phyloP scores from a whole-genome alignment of 495 filamentous ascomycete species.

The Podospora pseudocomata region DNA sequence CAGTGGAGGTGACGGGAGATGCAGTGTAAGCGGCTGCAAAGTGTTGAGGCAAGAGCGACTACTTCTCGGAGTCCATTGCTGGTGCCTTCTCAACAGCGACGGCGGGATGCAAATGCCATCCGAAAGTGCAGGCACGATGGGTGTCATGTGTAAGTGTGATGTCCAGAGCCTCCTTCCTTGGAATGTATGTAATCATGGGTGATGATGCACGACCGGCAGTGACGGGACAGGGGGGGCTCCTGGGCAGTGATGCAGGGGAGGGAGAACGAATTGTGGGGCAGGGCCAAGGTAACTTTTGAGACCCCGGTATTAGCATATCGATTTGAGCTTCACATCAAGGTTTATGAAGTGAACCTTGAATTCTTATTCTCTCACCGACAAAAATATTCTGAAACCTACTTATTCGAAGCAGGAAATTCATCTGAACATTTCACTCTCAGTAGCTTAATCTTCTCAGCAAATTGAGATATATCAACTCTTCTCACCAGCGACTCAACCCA shows the following conservation, averaged over 20 bases:
- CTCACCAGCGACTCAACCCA: no score
- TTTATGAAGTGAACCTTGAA: not conserved
- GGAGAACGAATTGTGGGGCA: not conserved
- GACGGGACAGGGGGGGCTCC: not conserved
- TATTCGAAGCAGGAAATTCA: conserved; percentile 52
- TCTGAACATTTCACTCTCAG: no score
- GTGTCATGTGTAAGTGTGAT: not conserved
- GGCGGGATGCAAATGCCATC: not conserved
- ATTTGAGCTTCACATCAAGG: not conserved
- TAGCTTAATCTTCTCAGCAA: no score
- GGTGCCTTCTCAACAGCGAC: not conserved
- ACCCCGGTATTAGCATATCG: not conserved
- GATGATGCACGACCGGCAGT: not conserved
- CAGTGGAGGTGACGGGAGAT: no score
- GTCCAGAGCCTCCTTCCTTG: not conserved
- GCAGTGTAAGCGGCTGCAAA: not conserved
- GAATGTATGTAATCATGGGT: not conserved
- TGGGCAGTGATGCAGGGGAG: not conserved
- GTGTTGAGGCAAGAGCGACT: not conserved
- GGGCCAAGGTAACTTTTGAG: not conserved
- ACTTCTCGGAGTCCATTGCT: no score
- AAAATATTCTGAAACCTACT: conserved; percentile 37
- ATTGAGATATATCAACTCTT: no score
- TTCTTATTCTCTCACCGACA: not conserved
- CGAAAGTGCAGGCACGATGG: not conserved